Percentiles rank a stretch among this genome's conserved stretches.
Evolutionary conservation across 768 basidiomycete genomes (phyloP).

Genomic region (Lyophyllum decastes): DNA sequence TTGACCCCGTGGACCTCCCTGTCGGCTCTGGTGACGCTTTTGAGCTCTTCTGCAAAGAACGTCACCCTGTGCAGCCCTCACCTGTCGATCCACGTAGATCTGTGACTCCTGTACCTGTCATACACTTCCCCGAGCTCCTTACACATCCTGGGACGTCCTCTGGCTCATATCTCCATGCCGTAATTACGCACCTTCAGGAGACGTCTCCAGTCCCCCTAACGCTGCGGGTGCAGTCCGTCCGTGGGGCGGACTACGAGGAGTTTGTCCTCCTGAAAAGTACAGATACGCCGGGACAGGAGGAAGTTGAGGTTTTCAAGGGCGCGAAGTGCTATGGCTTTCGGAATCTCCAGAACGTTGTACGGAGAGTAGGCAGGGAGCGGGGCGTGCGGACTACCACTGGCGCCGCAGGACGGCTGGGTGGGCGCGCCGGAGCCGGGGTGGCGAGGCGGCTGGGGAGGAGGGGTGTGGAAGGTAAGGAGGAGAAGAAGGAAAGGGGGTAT

Average conservation of each 20-base stretch:
- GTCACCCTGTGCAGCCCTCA: background rate
- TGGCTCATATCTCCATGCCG: constrained; percentile 86
- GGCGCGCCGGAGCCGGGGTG: constrained; percentile 15
- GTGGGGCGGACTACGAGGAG: constrained; percentile 80
- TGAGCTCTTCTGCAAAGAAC: constrained; percentile 3
- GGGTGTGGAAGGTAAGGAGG: constrained; percentile 34
- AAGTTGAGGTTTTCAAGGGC: constrained; percentile 81
- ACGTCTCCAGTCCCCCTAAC: constrained; percentile 46
- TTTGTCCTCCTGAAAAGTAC: constrained; percentile 47
- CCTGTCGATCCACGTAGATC: background rate
- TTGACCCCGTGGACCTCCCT: constrained; percentile 26
- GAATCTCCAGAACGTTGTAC: constrained; percentile 95
- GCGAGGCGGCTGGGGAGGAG: constrained; percentile 28
- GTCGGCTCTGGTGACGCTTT: constrained; percentile 12
- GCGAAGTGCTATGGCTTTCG: constrained; percentile 97
- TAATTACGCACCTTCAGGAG: constrained; percentile 57
- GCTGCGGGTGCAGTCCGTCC: constrained; percentile 58
- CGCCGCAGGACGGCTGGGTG: constrained; percentile 54
- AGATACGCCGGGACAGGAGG: constrained; percentile 35
- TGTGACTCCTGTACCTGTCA: background rate
- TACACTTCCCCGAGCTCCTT: constrained; percentile 68
- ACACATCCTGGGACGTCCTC: constrained; percentile 84
- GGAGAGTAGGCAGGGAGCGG: constrained; percentile 86
- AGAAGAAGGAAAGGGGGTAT: constrained; percentile 51
- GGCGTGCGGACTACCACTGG: constrained; percentile 74